Percentiles rank a stretch among this genome's conserved stretches.
These are phyloP conservation scores for Penicillium sp. DNA, from an alignment of 2,329 filamentous ascomycete genomes.

Conservation along the genomic window DNA sequence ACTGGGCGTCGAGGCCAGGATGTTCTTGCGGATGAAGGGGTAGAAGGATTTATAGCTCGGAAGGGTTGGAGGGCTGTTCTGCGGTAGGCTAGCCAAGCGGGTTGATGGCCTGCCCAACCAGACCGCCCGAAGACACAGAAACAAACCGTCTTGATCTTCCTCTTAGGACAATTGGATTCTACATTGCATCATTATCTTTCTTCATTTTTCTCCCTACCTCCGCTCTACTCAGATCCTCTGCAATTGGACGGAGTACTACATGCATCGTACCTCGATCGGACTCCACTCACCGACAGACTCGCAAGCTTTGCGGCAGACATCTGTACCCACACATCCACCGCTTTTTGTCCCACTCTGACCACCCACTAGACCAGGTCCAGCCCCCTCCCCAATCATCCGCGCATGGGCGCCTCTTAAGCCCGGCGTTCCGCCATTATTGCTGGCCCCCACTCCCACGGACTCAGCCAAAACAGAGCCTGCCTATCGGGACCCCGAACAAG, in stretches of 20 bases:
- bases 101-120: not conserved
- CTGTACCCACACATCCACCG: not conserved
- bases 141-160: not conserved
- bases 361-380: not conserved
- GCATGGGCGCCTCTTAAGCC: slow-evolving; percentile 9
- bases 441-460: not conserved
- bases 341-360: not conserved
- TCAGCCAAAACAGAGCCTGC: slow-evolving; percentile 10
- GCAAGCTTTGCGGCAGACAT: not conserved
- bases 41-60: slow-evolving; percentile 59
- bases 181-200: not conserved
- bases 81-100: slow-evolving; percentile 11
- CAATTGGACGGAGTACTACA: not conserved
- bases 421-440: not conserved
- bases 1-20: slow-evolving; percentile 64
- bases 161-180: not conserved
- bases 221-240: not conserved
- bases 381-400: slow-evolving; percentile 1
- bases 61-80: slow-evolving; percentile 60
- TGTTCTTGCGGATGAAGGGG: slow-evolving; percentile 64
- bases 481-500: not conserved
- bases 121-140: not conserved
- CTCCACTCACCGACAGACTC: not conserved
- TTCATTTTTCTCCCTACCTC: not conserved
- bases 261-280: not conserved